Conservation (phyloP, 257 asterid genomes). For the Scutellaria baicalensis region DNA sequence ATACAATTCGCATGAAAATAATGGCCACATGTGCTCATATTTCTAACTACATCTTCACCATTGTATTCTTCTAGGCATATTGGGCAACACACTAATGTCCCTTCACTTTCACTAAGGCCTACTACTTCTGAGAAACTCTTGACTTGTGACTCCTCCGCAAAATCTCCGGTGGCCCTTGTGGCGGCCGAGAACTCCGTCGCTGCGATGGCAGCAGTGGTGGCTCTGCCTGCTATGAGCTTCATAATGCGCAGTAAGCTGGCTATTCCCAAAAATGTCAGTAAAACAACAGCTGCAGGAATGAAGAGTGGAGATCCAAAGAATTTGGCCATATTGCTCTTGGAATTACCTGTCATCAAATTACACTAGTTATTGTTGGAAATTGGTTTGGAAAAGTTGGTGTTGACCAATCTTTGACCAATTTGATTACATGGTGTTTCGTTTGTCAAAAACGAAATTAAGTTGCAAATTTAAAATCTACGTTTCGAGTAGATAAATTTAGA, state of each 20-base stretch:
- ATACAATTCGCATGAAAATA: conserved; percentile 31
- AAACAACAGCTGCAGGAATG: conserved; percentile 15
- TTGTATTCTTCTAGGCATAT: conserved; percentile 34
- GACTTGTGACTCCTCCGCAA: conserved; percentile 1
- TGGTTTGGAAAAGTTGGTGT: too few species aligned
- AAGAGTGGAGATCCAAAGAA: conserved; percentile 13
- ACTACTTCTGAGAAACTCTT: conserved; percentile 11
- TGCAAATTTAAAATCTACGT: too few species aligned
- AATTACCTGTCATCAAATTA: conserved; percentile 4
- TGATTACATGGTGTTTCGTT: too few species aligned
- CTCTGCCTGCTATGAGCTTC: background rate
- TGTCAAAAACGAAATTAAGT: too few species aligned
- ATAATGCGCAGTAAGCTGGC: conserved; percentile 10
- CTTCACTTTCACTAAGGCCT: conserved; percentile 7
- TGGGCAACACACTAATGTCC: conserved; percentile 14
- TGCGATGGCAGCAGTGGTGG: background rate
- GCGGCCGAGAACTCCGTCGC: background rate
- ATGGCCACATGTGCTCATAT: conserved; percentile 23
- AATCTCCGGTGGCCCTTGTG: background rate
- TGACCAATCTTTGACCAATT: too few species aligned
- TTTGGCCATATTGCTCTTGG: conserved; percentile 17
- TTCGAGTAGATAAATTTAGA: too few species aligned
- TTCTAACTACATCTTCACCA: conserved; percentile 9
- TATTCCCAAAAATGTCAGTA: conserved; percentile 10
- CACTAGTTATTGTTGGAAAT: too few species aligned